Base-by-base conservation (phyloP, 1,284 basidiomycete species). In the Boletus smithii region DNA sequence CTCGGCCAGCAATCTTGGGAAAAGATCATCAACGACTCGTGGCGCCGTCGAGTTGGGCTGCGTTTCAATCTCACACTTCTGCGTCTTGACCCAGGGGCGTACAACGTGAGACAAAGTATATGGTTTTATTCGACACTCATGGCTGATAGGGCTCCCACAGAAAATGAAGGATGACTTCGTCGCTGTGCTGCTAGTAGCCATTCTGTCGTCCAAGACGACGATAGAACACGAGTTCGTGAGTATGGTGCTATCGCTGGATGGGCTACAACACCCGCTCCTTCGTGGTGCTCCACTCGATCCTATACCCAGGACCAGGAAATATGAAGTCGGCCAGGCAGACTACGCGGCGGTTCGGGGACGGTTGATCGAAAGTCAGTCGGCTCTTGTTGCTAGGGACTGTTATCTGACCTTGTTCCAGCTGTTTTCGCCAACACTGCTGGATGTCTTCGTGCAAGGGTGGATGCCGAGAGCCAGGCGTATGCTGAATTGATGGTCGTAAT, bases 31-130 rank as follows among this genome's bases (percentile, higher is more conserved):
- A 76, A 87, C 49, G 60, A 69, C 32, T 69, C 67, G 38, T 80
- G 77, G 54, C 71, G 78, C 14, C 74, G 77, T 32, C 78, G 87
- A 44, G 77, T 91, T 22, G 82, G 85, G 11, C 62, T 92, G 37
- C 76, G 81, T 13, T 82, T 93, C 61, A 80, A 85, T 72, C 73
- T 79, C 38, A 81, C 75, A 44, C 68, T 92, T 2, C 73, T 90
- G 29, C 66, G 72, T 37, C 69, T 85, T 9, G 84, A 93, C 56
- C 81, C 84, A 0, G 70, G 68, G 42, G 73, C 80, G 22, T 91
- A 88, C 60, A 46, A 56, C 44, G 87, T 88, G 51, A 58, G 78
- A 68, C 44, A 3, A 35, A 16, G 11, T 23, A 8, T 32, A 43
- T 48, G 18, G n/a, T 34, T 38, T 23, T 16, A 3, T 48, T 29